A percentile compares a stretch with the other conserved stretches of the same genome.
phyloP scores from a whole-genome alignment of 2,329 filamentous ascomycete species.

The Plenodomus lindquistii region DNA sequence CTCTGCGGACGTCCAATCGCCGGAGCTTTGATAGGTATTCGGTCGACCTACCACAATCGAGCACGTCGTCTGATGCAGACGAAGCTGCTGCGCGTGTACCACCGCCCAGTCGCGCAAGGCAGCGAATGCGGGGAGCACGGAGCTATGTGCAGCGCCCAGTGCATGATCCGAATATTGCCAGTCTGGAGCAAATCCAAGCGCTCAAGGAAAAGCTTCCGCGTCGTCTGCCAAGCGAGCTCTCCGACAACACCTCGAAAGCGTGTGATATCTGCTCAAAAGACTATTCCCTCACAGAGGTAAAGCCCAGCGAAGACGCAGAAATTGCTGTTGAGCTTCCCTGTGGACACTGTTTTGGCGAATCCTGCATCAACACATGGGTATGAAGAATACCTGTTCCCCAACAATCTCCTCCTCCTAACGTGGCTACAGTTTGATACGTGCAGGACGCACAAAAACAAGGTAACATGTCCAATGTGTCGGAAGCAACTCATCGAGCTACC shows the following conservation, averaged over 20 bases:
- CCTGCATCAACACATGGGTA: conserved; percentile 42
- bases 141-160: conserved; percentile 10
- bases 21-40: conserved; percentile 39
- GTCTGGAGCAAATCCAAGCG: conserved; percentile 29
- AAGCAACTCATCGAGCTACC: conserved; percentile 34
- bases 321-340: conserved; percentile 40
- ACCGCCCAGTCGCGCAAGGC: conserved; percentile 18
- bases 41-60: conserved; percentile 26
- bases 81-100: conserved; percentile 30
- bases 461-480: conserved; percentile 45
- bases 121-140: conserved; percentile 18
- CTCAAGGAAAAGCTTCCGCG: conserved; percentile 34
- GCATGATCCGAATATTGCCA: conserved; percentile 31
- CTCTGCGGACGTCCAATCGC: conserved; percentile 35
- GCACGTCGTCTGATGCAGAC: conserved; percentile 29
- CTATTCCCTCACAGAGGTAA: conserved; percentile 31
- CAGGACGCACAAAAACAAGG: conserved; percentile 41
- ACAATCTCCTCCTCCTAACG: not conserved
- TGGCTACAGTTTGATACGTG: conserved; percentile 38
- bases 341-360: conserved; percentile 42
- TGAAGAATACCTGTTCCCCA: not conserved
- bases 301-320: conserved; percentile 37
- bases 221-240: conserved; percentile 30
- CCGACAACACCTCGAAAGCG: conserved; percentile 23
- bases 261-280: conserved; percentile 46